Percentiles rank a stretch among this genome's conserved stretches.
Conservation (phyloP, 1,284 basidiomycete genomes). For the Melanopsichium pennsylvanicum region DNA sequence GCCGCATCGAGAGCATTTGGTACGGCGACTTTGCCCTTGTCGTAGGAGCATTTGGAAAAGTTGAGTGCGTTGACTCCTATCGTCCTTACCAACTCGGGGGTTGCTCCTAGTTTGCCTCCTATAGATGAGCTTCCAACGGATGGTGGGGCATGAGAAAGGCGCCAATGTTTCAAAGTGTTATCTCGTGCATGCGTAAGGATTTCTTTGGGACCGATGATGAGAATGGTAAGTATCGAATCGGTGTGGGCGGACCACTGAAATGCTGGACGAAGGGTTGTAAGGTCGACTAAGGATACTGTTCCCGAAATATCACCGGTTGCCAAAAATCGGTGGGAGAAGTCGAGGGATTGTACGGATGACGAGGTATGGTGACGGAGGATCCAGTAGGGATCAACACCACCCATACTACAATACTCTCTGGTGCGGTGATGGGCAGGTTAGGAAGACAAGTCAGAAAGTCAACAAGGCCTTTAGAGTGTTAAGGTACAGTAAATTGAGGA, state of each 20-base stretch:
- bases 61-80: conserved; percentile 88
- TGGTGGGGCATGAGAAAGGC: neutral
- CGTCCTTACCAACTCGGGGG: conserved; percentile 72
- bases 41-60: conserved; percentile 79
- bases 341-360: conserved; percentile 72
- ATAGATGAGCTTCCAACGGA: neutral
- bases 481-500: too few species aligned
- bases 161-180: conserved; percentile 79
- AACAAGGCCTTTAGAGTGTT: too few species aligned
- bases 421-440: neutral
- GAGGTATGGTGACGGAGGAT: conserved; percentile 76
- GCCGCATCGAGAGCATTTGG: conserved; percentile 87
- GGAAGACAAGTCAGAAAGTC: neutral
- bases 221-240: conserved; percentile 77
- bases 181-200: conserved; percentile 88
- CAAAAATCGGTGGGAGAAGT: conserved; percentile 74
- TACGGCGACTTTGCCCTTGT: conserved; percentile 74
- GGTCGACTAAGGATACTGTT: conserved; percentile 75
- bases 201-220: conserved; percentile 73
- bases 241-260: conserved; percentile 80
- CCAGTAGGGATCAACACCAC: conserved; percentile 71
- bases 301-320: conserved; percentile 83
- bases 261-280: conserved; percentile 75
- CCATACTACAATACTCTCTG: neutral
- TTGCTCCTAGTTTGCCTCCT: conserved; percentile 59